Base-by-base conservation (phyloP, 2,329 filamentous ascomycete species). In the Aciculosporium take region DNA sequence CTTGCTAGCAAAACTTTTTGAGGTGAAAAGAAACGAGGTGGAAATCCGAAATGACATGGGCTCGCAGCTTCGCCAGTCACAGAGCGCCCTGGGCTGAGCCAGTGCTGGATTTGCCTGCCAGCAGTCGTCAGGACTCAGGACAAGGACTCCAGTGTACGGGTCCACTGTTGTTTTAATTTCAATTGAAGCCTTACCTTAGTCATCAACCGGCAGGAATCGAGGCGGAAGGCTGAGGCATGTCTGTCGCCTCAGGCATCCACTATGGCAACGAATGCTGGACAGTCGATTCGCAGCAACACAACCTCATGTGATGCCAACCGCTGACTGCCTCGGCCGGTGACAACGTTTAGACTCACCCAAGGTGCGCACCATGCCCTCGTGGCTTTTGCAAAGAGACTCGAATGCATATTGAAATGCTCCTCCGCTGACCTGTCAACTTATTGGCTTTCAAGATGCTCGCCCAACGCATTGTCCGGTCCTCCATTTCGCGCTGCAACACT, bases 381-480 rank as follows among this genome's bases (percentile, higher is more conserved):
- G 24, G 12, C 0, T 13, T 15, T 8, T 31, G 8, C 3, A 38
- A n/a, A n/a, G n/a, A 23, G 8, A 24, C 24, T n/a, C 10, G 8
- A 23, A 13, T 15, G 20, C 7, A 35, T 15, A 21, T 2, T 13
- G 7, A 20, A 5, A 21, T 24, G 27, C 29, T 13, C 18, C 6
- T 5, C 3, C 2, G 31, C 36, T 35, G 21, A 37, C 21, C n/a
- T 17, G 12, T 31, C 35, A 13, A 40, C 17, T 35, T 35, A 13
- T 13, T 30, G 38, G 12, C 54, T 23, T 15, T 23, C 13, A 39
- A 79, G 74, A 79, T 80, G 76, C 67, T 79, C 58, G 65, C 69
- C 50, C 68, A 69, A 63, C 71, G 71, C 65, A 63, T 79, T 60
- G 67, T 63, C 53, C 70, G 71, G 63, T 67, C 60, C 51, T 62